Evolutionary conservation across 192 early-diverging fungal genomes (phyloP).

Genomic region (Coemansia brasiliensis): DNA sequence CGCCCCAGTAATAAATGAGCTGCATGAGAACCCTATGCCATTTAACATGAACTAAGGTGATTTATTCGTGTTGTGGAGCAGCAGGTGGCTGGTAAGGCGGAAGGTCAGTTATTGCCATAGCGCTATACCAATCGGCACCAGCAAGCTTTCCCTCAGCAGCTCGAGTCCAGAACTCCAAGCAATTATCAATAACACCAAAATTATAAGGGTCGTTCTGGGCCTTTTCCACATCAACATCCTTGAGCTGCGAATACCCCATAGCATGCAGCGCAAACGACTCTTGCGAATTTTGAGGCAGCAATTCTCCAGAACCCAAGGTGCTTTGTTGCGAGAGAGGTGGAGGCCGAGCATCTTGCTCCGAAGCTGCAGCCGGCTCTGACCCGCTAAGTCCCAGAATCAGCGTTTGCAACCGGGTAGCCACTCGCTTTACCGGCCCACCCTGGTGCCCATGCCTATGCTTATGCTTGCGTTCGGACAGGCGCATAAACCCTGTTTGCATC

Average conservation of each 20-base stretch:
- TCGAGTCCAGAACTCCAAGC: constrained; percentile 79
- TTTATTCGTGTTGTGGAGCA: constrained; percentile 19
- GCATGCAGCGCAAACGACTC: constrained; percentile 28
- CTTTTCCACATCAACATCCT: constrained; percentile 13
- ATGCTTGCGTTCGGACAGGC: constrained; percentile 34
- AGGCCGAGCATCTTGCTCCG: constrained; percentile 31
- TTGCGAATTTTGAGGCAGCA: constrained; percentile 33
- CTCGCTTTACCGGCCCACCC: constrained; percentile 11
- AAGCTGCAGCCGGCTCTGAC: constrained; percentile 10
- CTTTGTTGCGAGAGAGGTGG: constrained; percentile 29
- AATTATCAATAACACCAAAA: constrained; percentile 77
- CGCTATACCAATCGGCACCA: constrained; percentile 61
- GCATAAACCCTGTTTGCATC: constrained; percentile 69
- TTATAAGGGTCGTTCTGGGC: constrained; percentile 69
- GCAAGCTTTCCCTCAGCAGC: constrained; percentile 59
- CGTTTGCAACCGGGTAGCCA: constrained; percentile 22
- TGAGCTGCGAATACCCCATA: constrained; percentile 22
- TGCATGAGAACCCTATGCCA: neutral
- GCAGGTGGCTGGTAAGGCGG: constrained; percentile 37
- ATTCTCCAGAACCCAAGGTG: constrained; percentile 27
- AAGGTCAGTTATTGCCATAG: constrained; percentile 40
- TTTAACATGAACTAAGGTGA: too few species aligned
- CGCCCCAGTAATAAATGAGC: neutral
- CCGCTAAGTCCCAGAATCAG: constrained; percentile 36
- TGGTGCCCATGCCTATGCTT: constrained; percentile 5